Conservation (phyloP, 129 eudicot genomes). For the Chrysanthemum seticuspe region DNA sequence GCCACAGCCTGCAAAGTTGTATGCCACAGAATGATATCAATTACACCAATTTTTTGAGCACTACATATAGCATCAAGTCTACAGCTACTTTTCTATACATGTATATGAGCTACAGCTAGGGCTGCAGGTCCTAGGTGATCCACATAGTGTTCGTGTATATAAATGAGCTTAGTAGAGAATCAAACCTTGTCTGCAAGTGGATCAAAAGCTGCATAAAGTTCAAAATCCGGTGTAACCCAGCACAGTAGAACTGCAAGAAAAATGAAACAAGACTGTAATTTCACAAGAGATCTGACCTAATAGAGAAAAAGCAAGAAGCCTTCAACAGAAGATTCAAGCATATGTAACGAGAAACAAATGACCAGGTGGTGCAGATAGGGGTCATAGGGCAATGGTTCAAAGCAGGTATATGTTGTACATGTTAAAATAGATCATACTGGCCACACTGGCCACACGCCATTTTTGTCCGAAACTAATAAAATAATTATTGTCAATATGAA, state of each 20-base stretch:
- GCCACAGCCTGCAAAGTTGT: constrained; percentile 68
- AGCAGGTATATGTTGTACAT: background rate
- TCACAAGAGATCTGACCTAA: background rate
- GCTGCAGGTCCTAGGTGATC: background rate
- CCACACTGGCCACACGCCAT: no score
- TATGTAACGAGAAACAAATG: background rate
- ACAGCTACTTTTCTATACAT: background rate
- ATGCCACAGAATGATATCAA: background rate
- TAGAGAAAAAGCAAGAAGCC: constrained; percentile 1
- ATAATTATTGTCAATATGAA: background rate
- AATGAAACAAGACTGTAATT: background rate
- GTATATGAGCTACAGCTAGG: background rate
- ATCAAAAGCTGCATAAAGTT: constrained; percentile 98
- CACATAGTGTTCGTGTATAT: constrained; percentile 4
- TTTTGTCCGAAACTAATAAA: constrained; percentile 1
- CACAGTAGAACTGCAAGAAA: constrained; percentile 75
- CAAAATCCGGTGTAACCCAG: constrained; percentile 97
- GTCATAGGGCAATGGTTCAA: background rate
- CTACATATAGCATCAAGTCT: background rate
- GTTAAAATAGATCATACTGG: background rate
- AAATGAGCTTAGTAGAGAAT: background rate
- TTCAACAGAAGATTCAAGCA: background rate
- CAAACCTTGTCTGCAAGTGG: constrained; percentile 99
- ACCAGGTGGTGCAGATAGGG: no score
- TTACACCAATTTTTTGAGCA: background rate